Evolutionary conservation across 371 early-diverging fungal species (phyloP), one percentile per base, ranked within the genome.

Genomic region (Syncephalastrum monosporum): DNA sequence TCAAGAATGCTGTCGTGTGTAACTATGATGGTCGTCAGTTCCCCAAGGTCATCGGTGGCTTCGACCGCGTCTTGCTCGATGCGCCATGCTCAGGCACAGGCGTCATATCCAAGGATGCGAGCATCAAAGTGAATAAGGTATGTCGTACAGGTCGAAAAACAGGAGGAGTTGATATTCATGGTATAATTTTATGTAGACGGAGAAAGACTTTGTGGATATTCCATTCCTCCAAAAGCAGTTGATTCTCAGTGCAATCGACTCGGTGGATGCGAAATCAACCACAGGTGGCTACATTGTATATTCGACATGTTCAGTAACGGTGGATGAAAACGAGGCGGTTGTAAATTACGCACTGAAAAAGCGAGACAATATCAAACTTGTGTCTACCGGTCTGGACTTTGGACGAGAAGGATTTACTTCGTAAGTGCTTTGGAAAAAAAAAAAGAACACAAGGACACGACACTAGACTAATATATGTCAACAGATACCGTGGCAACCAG

Each of bases 81-180:
- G 99, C 99, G 0, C 99, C 99, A 17, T 99, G 99, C 80, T 89
- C 90, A 53, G 99, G 99, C 56, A 99, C 99, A 4, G 99, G 99
- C 41, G 97, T 99, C 65, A 98, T 99, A 59, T 91, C 97, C 60
- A 99, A 99, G 69, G 99, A 99, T 81, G 90, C 92, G 0, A 84
- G 92, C 21, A 95, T 97, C 59, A 99, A 99, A 73, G 75, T 91
- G 42, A 95, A 89, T 85, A 99, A 97, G 71, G 77, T 77, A 62
- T 23, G 16, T 12, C 3, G 24, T 21, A 21, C 21, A 21, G 2
- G 21, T 21, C 21, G 0, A 21, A 21, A 21, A 21, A 21, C 21
- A 21, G 21, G 21, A 21, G 21, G 21, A 21, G 21, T 21, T 45
- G 25, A 15, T 23, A 12, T 6, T 19, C 12, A 55, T 41, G 27